Percentiles rank a stretch among this genome's conserved stretches.
Conservation (phyloP, 768 basidiomycete genomes). For the Kwoniella dejecticola region DNA sequence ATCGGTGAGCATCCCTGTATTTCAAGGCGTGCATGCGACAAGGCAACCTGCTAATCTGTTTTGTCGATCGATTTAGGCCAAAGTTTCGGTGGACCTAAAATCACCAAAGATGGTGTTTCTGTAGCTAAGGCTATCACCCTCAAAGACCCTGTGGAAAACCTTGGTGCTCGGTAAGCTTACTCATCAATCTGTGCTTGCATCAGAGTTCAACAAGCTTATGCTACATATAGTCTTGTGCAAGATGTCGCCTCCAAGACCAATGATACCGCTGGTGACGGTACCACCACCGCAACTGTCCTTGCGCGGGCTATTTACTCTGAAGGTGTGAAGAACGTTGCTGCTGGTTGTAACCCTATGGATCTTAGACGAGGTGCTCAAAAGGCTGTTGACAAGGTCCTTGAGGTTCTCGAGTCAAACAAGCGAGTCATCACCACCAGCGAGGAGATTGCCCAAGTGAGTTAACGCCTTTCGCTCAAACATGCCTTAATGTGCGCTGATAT, state of each 20-base stretch:
- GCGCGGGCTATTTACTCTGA: constrained; percentile 97
- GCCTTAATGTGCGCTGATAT: too few relatives aligned
- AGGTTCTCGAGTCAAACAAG: constrained; percentile 82
- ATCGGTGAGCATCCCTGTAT: constrained; percentile 66
- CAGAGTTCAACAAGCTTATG: too few relatives aligned
- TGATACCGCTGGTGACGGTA: constrained; percentile 95
- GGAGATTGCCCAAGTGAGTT: constrained; percentile 80
- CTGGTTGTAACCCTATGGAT: constrained; percentile 99
- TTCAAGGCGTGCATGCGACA: too few relatives aligned
- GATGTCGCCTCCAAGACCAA: constrained; percentile 97
- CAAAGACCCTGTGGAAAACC: constrained; percentile 98
- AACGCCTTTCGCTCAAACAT: not conserved
- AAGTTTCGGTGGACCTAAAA: constrained; percentile 66
- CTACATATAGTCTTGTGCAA: constrained; percentile 71
- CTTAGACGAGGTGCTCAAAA: constrained; percentile 96
- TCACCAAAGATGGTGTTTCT: constrained; percentile 98
- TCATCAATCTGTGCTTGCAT: too few relatives aligned
- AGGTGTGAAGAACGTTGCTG: constrained; percentile 98
- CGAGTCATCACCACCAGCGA: constrained; percentile 94
- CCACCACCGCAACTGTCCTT: constrained; percentile 95
- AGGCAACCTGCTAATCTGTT: too few relatives aligned
- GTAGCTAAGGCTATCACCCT: constrained; percentile 92
- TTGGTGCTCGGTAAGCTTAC: constrained; percentile 81
- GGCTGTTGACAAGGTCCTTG: constrained; percentile 91
- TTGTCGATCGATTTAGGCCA: constrained; percentile 31